These are phyloP conservation scores for Oryza meridionalis DNA, from an alignment of 176 grass and related monocot species.

Conservation along the genomic window DNA sequence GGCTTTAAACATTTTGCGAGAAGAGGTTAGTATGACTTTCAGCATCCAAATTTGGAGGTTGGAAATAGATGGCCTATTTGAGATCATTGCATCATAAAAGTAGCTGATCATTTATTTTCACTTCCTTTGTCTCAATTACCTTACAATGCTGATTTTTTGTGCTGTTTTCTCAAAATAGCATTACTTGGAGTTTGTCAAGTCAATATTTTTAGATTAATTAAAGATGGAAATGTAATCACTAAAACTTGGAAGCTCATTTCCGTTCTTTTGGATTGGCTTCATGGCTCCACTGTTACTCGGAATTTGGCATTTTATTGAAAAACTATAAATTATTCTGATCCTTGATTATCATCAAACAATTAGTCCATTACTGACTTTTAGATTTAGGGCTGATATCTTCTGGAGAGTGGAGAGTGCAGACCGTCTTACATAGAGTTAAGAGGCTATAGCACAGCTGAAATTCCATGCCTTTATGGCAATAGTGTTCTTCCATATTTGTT, in stretches of 20 bases:
- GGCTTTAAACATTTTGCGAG: constrained; percentile 78
- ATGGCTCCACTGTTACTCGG: not conserved
- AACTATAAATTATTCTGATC: not conserved
- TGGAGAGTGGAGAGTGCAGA: not conserved
- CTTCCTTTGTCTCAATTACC: constrained; percentile 5
- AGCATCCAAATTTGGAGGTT: constrained; percentile 20
- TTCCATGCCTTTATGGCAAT: not conserved
- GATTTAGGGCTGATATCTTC: no score
- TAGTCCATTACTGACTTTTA: not conserved
- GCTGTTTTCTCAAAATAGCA: not conserved
- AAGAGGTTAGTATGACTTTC: constrained; percentile 64
- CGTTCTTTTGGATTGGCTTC: not conserved
- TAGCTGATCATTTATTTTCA: not conserved
- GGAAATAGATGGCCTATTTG: constrained; percentile 2
- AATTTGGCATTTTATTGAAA: constrained; percentile 13
- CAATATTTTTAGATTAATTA: constrained; percentile 12
- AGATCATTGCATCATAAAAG: not conserved
- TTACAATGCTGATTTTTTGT: constrained; percentile 9
- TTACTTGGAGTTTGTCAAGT: constrained; percentile 2
- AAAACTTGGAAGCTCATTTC: not conserved
- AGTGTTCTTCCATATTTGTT: constrained; percentile 4
- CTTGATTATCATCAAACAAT: not conserved
- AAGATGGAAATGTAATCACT: not conserved
- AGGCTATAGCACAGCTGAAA: not conserved
- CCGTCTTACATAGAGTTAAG: not conserved